Conservation (phyloP, 768 basidiomycete species). For the Collybia sp. region DNA sequence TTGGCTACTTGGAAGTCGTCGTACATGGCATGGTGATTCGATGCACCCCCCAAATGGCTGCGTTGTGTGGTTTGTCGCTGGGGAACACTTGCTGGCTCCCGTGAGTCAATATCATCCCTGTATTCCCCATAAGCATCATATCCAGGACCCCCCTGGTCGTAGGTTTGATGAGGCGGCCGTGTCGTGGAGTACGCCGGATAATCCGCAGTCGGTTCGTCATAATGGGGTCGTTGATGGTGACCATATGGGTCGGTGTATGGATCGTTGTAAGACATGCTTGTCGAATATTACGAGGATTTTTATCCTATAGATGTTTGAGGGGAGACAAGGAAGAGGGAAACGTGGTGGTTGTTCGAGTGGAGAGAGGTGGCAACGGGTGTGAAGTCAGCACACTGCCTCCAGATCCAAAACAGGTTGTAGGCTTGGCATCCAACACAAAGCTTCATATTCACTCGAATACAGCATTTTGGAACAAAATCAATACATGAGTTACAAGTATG, state of each 20-base stretch:
- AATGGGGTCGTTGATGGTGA: constrained; percentile 22
- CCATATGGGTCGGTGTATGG: constrained; percentile 36
- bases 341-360: neutral
- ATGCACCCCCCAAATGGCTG: constrained; percentile 12
- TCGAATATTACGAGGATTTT: neutral
- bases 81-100: neutral
- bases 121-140: constrained; percentile 32
- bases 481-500: too few relatives aligned
- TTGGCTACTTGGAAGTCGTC: constrained; percentile 15
- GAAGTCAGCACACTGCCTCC: too few relatives aligned
- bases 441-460: too few relatives aligned
- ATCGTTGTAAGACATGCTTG: constrained; percentile 50
- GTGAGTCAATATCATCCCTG: constrained; percentile 27
- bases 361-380: neutral
- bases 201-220: constrained; percentile 25
- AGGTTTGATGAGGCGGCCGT: constrained; percentile 42
- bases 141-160: constrained; percentile 37
- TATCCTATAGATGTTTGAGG: constrained; percentile 1
- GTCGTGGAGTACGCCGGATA: constrained; percentile 41
- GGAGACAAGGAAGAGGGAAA: neutral
- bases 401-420: too few relatives aligned
- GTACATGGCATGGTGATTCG: constrained; percentile 12
- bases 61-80: constrained; percentile 8
- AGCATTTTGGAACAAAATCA: too few relatives aligned
- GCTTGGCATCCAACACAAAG: too few relatives aligned